A percentile compares a stretch with the other conserved stretches of the same genome.
Evolutionary conservation across 495 filamentous ascomycete species (phyloP).

Genomic region (Thozetella sp.): DNA sequence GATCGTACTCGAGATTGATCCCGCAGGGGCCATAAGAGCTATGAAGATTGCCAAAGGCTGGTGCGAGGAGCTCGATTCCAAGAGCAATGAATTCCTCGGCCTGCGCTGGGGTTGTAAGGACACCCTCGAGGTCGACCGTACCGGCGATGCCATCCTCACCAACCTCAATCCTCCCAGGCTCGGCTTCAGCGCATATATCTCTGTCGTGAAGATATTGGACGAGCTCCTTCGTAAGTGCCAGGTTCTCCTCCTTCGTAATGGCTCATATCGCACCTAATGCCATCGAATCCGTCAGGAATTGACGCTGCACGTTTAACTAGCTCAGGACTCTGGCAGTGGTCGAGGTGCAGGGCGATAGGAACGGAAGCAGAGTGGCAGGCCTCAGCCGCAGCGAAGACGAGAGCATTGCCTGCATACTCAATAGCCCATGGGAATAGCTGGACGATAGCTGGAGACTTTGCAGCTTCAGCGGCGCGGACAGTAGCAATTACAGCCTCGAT

Average conservation of each 20-base stretch:
- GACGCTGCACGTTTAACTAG: slow-evolving; percentile 69
- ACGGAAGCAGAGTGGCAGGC: slow-evolving; percentile 65
- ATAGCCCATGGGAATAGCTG: slow-evolving; percentile 88
- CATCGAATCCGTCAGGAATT: slow-evolving; percentile 66
- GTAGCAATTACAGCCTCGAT: slow-evolving; percentile 80
- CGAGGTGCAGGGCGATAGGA: slow-evolving; percentile 74
- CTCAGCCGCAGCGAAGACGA: slow-evolving; percentile 37
- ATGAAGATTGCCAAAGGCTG: slow-evolving; percentile 86
- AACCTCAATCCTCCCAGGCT: slow-evolving; percentile 81
- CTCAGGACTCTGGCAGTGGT: slow-evolving; percentile 74
- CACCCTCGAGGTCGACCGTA: slow-evolving; percentile 70
- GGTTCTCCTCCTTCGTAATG: slow-evolving; percentile 84
- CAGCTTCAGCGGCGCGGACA: slow-evolving; percentile 75
- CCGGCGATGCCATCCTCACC: slow-evolving; percentile 83
- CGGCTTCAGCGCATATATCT: slow-evolving; percentile 78
- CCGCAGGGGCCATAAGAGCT: slow-evolving; percentile 78
- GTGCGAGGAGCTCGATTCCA: slow-evolving; percentile 82
- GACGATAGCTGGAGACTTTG: slow-evolving; percentile 75
- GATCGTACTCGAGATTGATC: slow-evolving; percentile 72
- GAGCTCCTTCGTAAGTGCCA: slow-evolving; percentile 70
- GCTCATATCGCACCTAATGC: slow-evolving; percentile 83
- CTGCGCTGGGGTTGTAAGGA: slow-evolving; percentile 77
- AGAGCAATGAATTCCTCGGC: slow-evolving; percentile 75
- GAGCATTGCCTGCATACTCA: slow-evolving; percentile 62
- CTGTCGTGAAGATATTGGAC: slow-evolving; percentile 70